Conservation (phyloP, 805 yeast genomes). For the Hanseniaspora taiwanica region DNA sequence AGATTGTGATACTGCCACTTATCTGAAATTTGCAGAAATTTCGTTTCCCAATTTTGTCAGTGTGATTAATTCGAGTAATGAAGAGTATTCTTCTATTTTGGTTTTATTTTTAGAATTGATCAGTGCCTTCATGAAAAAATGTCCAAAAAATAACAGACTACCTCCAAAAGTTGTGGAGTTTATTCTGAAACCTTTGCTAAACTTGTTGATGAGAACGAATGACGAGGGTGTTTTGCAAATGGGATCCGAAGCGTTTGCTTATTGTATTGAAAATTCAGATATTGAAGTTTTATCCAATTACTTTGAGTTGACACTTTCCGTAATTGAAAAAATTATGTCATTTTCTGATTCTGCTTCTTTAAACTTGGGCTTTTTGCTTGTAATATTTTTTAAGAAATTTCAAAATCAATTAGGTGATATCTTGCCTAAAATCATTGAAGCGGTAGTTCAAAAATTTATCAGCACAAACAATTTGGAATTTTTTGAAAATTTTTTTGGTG, state of each 20-base stretch:
- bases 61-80: constrained; percentile 18
- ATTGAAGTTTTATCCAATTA: constrained; percentile 10
- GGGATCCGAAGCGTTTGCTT: constrained; percentile 62
- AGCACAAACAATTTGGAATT: constrained; percentile 59
- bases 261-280: constrained; percentile 34
- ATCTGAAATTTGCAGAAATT: constrained; percentile 32
- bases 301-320: constrained; percentile 26
- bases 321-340: constrained; percentile 54
- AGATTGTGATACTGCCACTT: constrained; percentile 32
- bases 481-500: constrained; percentile 61
- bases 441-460: constrained; percentile 55
- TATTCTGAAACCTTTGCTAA: constrained; percentile 16
- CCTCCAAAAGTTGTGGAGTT: constrained; percentile 16
- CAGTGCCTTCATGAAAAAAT: constrained; percentile 18
- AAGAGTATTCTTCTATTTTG: constrained; percentile 40
- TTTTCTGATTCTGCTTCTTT: constrained; percentile 72
- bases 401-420: constrained; percentile 25
- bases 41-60: constrained; percentile 40
- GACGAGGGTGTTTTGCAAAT: constrained; percentile 72
- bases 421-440: constrained; percentile 47
- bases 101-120: constrained; percentile 27
- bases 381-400: constrained; percentile 43
- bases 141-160: constrained; percentile 16
- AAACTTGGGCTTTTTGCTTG: constrained; percentile 50
- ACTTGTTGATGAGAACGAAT: constrained; percentile 26